phyloP scores from a whole-genome alignment of 306 rosid species.

The cucumber (Cucumis sativus) region DNA sequence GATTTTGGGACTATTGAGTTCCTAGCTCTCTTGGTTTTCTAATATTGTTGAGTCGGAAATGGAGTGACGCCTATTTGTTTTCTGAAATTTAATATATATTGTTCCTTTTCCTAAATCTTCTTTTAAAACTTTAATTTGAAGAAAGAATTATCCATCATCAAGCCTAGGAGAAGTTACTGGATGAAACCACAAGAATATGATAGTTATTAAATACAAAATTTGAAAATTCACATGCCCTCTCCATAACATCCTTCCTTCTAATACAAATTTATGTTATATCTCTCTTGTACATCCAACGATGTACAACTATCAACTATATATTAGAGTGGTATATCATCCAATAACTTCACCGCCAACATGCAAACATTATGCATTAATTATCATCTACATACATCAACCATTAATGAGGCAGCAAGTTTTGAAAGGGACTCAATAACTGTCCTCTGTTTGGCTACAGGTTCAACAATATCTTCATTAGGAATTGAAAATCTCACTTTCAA shows the following conservation, averaged over 20 bases:
- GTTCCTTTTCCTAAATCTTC: too few relatives aligned
- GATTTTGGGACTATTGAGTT: too few relatives aligned
- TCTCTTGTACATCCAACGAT: background rate
- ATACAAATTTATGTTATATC: background rate
- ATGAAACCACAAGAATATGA: background rate
- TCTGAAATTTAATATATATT: too few relatives aligned
- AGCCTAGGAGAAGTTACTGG: too few relatives aligned
- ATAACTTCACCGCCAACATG: background rate
- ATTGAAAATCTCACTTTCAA: constrained; percentile 24
- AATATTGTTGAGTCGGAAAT: too few relatives aligned
- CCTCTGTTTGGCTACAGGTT: background rate
- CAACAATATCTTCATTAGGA: background rate
- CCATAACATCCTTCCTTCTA: background rate
- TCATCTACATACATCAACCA: background rate
- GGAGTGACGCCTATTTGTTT: too few relatives aligned
- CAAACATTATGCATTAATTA: background rate
- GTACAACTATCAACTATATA: too few relatives aligned
- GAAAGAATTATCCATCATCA: background rate
- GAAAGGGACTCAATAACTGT: background rate
- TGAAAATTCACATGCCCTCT: background rate
- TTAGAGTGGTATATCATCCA: background rate
- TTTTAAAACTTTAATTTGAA: background rate
- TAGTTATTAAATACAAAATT: too few relatives aligned
- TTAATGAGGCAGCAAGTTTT: background rate
- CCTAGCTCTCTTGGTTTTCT: too few relatives aligned